Percentiles rank a stretch among this genome's conserved stretches.
Evolutionary conservation across 2,329 filamentous ascomycete genomes (phyloP).

Genomic region (Colletotrichum eremochloae): DNA sequence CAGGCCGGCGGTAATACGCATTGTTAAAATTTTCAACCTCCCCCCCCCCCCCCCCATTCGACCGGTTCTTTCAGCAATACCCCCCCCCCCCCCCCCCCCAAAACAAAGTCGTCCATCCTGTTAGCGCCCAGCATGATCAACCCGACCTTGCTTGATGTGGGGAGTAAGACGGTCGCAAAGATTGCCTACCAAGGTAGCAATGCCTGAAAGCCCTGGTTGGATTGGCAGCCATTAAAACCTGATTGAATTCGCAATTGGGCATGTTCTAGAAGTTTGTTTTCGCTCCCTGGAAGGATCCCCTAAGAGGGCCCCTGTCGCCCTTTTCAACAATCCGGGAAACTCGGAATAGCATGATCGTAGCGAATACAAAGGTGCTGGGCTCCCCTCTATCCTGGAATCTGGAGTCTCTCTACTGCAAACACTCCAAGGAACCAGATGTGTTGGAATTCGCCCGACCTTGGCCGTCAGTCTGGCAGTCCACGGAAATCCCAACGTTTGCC

Average conservation of each 20-base stretch:
- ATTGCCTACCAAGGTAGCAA: constrained; percentile 2
- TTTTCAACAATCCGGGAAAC: not conserved
- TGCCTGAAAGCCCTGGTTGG: not conserved
- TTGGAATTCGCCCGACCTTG: not conserved
- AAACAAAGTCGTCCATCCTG: not conserved
- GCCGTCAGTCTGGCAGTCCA: not conserved
- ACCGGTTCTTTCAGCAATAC: too few relatives aligned
- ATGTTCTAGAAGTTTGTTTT: not conserved
- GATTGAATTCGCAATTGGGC: not conserved
- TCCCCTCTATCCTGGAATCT: not conserved
- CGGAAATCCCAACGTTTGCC: constrained; percentile 1
- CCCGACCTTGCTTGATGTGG: not conserved
- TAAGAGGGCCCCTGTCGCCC: too few relatives aligned
- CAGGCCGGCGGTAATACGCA: too few relatives aligned
- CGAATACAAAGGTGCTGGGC: not conserved
- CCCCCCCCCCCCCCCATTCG: not conserved
- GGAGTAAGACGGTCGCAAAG: not conserved
- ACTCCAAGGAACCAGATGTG: not conserved
- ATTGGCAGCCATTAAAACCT: not conserved
- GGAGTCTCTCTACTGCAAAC: not conserved
- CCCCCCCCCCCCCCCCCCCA: not conserved
- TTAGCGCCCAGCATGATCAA: not conserved
- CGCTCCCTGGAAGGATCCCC: not conserved
- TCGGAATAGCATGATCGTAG: not conserved
- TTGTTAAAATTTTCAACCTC: not conserved